These are phyloP conservation scores for Lodderomyces orthopsilosis DNA, from an alignment of 1,139 yeast genomes.

Conservation along the genomic window DNA sequence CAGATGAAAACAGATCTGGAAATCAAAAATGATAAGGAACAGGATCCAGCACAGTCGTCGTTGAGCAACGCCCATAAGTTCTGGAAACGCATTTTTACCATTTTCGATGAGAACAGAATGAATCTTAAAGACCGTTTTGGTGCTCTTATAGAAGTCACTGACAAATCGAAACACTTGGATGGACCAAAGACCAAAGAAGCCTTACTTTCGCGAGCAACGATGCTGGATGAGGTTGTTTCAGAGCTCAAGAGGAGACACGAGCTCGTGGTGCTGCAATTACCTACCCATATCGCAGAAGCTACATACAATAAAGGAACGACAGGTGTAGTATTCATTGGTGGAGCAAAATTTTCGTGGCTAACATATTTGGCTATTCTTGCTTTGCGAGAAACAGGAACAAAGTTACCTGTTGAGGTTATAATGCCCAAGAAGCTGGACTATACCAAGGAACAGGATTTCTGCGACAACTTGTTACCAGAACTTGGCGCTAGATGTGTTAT, in stretches of 20 bases:
- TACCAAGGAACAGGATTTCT: slow-evolving; percentile 26
- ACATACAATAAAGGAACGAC: slow-evolving; percentile 25
- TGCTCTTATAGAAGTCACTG: slow-evolving; percentile 24
- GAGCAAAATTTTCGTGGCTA: slow-evolving; percentile 39
- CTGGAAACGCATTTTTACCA: slow-evolving; percentile 22
- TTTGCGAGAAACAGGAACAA: slow-evolving; percentile 35
- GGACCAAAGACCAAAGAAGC: slow-evolving; percentile 27
- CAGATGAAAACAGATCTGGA: neutral
- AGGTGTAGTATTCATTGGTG: slow-evolving; percentile 41
- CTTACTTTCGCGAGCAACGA: slow-evolving; percentile 29
- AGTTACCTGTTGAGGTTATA: slow-evolving; percentile 36
- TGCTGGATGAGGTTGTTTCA: slow-evolving; percentile 22
- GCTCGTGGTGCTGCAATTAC: slow-evolving; percentile 23
- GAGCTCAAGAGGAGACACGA: slow-evolving; percentile 28
- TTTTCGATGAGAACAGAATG: slow-evolving; percentile 18
- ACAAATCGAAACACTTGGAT: slow-evolving; percentile 20
- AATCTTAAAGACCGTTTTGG: slow-evolving; percentile 16
- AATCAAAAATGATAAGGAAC: neutral
- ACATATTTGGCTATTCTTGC: slow-evolving; percentile 35
- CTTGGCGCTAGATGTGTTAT: slow-evolving; percentile 31
- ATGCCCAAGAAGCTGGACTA: slow-evolving; percentile 35
- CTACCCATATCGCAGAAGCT: slow-evolving; percentile 22
- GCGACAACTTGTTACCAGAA: slow-evolving; percentile 24
- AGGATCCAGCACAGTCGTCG: slow-evolving; percentile 1
- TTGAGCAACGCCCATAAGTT: slow-evolving; percentile 16